Evolutionary conservation across 352 stramenopile species (phyloP).

Genomic region (Phytophthora cactorum): DNA sequence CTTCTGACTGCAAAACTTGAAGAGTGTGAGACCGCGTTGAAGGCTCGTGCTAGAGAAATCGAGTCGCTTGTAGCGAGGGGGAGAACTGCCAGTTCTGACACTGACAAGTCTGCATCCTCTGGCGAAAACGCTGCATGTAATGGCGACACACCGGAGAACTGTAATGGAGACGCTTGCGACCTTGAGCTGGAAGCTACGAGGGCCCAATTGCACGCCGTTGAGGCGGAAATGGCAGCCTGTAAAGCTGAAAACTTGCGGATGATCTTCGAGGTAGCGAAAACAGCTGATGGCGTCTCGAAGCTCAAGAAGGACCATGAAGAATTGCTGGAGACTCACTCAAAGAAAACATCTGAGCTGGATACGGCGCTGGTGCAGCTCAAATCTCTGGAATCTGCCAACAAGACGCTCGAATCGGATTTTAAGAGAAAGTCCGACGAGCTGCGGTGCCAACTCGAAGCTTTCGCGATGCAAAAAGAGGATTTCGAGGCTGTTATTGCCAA

Average conservation of each 20-base stretch:
- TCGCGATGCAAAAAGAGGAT: constrained; percentile 49
- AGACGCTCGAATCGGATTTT: constrained; percentile 36
- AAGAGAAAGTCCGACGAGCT: constrained; percentile 31
- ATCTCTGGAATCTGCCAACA: constrained; percentile 32
- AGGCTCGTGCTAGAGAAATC: constrained; percentile 26
- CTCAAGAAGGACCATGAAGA: constrained; percentile 69
- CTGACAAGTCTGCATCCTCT: constrained; percentile 18
- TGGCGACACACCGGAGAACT: constrained; percentile 20
- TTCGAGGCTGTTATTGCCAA: constrained; percentile 36
- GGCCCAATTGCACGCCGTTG: constrained; percentile 38
- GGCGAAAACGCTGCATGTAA: constrained; percentile 24
- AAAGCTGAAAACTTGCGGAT: constrained; percentile 80
- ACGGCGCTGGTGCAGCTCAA: constrained; percentile 36
- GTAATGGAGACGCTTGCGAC: constrained; percentile 19
- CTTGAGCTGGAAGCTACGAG: constrained; percentile 41
- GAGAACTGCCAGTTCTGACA: constrained; percentile 11
- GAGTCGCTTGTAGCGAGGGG: constrained; percentile 23
- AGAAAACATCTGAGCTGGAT: constrained; percentile 45
- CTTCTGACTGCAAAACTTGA: constrained; percentile 32
- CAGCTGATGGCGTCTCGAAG: constrained; percentile 60
- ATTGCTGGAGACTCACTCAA: constrained; percentile 40
- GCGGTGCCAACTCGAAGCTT: constrained; percentile 27
- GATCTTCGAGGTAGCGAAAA: constrained; percentile 80
- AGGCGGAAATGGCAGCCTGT: constrained; percentile 60
- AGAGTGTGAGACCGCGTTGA: constrained; percentile 36